phyloP scores from a whole-genome alignment of 2,329 filamentous ascomycete species.

The Fusarium nodosum region DNA sequence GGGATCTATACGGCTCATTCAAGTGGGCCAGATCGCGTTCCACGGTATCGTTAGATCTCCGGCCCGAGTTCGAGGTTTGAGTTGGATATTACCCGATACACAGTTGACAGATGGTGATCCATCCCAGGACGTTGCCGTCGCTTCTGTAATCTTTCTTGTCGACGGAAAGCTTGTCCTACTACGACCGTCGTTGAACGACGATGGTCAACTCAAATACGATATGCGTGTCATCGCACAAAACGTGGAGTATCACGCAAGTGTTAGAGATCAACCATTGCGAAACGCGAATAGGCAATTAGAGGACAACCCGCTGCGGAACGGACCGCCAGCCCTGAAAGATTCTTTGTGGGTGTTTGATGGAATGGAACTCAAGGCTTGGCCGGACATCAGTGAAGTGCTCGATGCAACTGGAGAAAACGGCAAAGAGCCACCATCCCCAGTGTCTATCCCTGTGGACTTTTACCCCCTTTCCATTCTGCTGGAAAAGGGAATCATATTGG shows the following conservation, averaged over 20 bases:
- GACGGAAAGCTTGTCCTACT: constrained; percentile 96
- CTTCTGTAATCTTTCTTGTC: constrained; percentile 95
- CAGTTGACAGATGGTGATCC: constrained; percentile 93
- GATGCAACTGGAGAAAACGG: constrained; percentile 74
- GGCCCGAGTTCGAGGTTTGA: constrained; percentile 89
- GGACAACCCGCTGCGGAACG: constrained; percentile 44
- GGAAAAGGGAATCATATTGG: constrained; percentile 90
- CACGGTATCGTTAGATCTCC: constrained; percentile 96
- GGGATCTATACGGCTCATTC: constrained; percentile 81
- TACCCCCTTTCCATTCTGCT: constrained; percentile 90
- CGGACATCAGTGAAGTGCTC: constrained; percentile 87
- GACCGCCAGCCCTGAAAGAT: constrained; percentile 73
- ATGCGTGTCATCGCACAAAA: constrained; percentile 98
- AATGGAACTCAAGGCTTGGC: constrained; percentile 86
- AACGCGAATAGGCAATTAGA: constrained; percentile 51
- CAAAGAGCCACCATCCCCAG: constrained; percentile 78
- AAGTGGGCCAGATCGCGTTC: constrained; percentile 98
- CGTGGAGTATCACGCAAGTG: constrained; percentile 93
- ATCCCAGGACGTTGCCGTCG: constrained; percentile 92
- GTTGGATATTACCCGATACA: constrained; percentile 93
- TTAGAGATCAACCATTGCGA: constrained; percentile 80
- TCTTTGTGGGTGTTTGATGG: constrained; percentile 97
- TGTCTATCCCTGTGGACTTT: constrained; percentile 90
- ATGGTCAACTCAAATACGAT: constrained; percentile 92
- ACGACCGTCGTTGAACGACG: constrained; percentile 85